phyloP scores from a whole-genome alignment of 2,329 filamentous ascomycete species.

The Ascosphaera pollenicola region DNA sequence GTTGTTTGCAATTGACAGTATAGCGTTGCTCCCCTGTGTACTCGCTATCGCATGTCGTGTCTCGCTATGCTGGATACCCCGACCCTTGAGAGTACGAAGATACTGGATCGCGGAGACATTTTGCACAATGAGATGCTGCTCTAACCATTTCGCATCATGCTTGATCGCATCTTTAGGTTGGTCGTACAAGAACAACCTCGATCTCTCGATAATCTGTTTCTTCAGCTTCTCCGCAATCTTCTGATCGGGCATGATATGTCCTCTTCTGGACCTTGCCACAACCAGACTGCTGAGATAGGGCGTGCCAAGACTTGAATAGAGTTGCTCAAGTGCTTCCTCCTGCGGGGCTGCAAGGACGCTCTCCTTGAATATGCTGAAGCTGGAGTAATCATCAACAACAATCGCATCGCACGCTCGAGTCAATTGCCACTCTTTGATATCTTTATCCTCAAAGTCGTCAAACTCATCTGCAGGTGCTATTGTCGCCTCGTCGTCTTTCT shows the following conservation, averaged over 20 bases:
- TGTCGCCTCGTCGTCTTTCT: constrained; percentile 5
- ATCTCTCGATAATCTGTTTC: constrained; percentile 67
- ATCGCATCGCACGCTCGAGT: constrained; percentile 50
- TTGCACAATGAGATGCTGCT: constrained; percentile 59
- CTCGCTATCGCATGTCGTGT: constrained; percentile 54
- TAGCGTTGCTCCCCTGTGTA: constrained; percentile 31
- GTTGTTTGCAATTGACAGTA: constrained; percentile 53
- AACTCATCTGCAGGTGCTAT: constrained; percentile 20
- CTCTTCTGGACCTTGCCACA: constrained; percentile 54
- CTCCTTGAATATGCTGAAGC: constrained; percentile 72
- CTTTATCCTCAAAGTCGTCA: constrained; percentile 36
- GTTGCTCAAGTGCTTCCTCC: constrained; percentile 64
- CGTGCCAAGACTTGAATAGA: constrained; percentile 66
- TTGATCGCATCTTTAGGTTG: constrained; percentile 58
- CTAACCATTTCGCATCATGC: constrained; percentile 76
- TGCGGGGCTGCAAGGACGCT: constrained; percentile 70
- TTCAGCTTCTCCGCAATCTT: constrained; percentile 45
- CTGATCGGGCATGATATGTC: constrained; percentile 43
- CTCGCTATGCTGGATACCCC: constrained; percentile 46
- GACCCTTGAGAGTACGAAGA: constrained; percentile 51
- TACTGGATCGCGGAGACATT: constrained; percentile 60
- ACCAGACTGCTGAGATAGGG: constrained; percentile 55
- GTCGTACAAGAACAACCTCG: constrained; percentile 74
- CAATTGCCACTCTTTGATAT: constrained; percentile 59
- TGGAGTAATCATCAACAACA: constrained; percentile 70